Evolutionary conservation across 331 rosid genomes (phyloP).

Genomic region (Spiraea crenata): DNA sequence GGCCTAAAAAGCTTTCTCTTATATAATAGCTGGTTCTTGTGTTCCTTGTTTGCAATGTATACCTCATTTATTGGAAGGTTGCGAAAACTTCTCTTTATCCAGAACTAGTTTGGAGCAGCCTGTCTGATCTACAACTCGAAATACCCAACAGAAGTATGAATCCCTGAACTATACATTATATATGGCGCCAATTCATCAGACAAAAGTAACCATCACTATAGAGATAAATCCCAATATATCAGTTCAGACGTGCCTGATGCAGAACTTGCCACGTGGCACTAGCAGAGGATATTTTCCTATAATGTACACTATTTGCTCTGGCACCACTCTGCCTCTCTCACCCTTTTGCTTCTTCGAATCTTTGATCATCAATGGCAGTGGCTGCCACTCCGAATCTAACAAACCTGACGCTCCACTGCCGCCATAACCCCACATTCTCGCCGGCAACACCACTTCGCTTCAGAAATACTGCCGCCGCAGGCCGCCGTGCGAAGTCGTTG

Average conservation of each 20-base stretch:
- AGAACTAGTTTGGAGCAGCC: no score
- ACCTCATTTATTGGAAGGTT: no score
- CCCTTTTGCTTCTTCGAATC: slow-evolving; percentile 27
- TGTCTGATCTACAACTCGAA: no score
- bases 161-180: not conserved
- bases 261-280: slow-evolving; percentile 12
- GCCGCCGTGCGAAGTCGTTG: slow-evolving; percentile 13
- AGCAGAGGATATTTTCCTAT: not conserved
- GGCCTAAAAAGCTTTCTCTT: no score
- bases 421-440: not conserved
- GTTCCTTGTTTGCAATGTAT: no score
- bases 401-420: not conserved
- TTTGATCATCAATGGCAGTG: not conserved
- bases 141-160: no score
- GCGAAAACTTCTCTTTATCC: no score
- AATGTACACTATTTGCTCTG: not conserved
- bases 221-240: not conserved
- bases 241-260: slow-evolving; percentile 21
- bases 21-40: no score
- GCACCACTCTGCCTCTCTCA: not conserved
- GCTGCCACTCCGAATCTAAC: not conserved
- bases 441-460: not conserved
- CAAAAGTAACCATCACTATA: not conserved
- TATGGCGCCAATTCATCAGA: not conserved
- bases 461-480: not conserved